Evolutionary conservation across 208 protist genomes (phyloP).

Genomic region (Leishmania guyanensis): DNA sequence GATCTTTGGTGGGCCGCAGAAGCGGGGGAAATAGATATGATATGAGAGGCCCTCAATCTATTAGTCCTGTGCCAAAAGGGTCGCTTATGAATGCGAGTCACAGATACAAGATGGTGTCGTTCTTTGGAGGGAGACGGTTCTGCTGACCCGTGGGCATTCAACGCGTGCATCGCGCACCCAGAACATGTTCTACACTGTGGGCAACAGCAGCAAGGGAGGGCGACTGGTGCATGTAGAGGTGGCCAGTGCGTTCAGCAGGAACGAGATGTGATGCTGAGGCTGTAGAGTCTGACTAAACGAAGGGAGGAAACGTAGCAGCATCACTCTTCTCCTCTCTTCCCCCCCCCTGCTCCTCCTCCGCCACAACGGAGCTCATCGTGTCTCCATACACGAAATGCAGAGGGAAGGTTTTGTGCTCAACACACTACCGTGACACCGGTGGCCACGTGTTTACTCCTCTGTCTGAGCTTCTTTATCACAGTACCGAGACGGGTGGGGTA

Average conservation of each 20-base stretch:
- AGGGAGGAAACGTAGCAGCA: neutral
- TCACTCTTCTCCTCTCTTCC: neutral
- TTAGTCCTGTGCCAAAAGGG: neutral
- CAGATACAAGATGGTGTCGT: neutral
- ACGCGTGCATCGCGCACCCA: neutral
- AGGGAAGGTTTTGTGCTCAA: neutral
- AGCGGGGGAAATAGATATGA: neutral
- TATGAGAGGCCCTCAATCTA: neutral
- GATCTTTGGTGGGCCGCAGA: neutral
- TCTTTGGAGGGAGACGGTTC: neutral
- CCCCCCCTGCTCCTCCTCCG: neutral
- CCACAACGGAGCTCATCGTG: neutral
- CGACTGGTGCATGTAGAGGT: neutral
- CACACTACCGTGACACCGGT: neutral
- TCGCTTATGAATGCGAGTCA: neutral
- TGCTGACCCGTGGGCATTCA: neutral
- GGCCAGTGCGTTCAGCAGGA: neutral
- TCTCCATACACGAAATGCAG: neutral
- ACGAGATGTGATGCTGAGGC: neutral
- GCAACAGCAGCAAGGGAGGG: neutral
- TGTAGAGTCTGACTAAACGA: neutral
- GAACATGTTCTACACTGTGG: neutral
- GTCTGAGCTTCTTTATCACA: neutral
- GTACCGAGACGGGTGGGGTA: neutral
- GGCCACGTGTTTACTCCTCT: neutral